Conservation (phyloP, 192 early-diverging fungal genomes). For the Thamnidium elegans region DNA sequence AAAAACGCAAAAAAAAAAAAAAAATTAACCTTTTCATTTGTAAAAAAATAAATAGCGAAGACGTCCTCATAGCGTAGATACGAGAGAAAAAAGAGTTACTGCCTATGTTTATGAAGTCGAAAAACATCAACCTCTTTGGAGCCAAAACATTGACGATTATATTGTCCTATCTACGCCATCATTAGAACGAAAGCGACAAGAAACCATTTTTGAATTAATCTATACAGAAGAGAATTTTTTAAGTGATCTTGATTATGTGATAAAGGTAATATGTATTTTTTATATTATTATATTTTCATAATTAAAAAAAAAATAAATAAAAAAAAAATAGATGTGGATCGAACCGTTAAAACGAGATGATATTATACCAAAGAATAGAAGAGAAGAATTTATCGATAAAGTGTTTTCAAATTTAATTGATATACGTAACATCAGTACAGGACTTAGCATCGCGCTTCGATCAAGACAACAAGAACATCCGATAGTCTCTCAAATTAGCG, state of each 20-base stretch:
- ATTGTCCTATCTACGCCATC: constrained; percentile 4
- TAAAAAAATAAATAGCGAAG: constrained; percentile 15
- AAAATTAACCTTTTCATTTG: not conserved
- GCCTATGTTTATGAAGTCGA: constrained; percentile 9
- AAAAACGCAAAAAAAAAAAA: too few species aligned
- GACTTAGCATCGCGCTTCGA: constrained; percentile 56
- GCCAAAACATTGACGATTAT: constrained; percentile 8
- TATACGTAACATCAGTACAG: constrained; percentile 61
- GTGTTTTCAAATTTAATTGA: constrained; percentile 76
- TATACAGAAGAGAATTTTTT: constrained; percentile 90
- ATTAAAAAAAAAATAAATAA: not conserved
- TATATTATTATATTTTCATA: not conserved
- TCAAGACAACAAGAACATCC: constrained; percentile 63
- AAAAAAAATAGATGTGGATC: constrained; percentile 53
- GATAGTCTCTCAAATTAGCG: constrained; percentile 81
- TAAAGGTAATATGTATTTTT: constrained; percentile 48
- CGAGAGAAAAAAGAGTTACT: not conserved
- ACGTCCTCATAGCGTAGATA: not conserved
- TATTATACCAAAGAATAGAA: constrained; percentile 62
- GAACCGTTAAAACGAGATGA: constrained; percentile 59
- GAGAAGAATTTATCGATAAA: constrained; percentile 69
- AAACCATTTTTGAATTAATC: constrained; percentile 90
- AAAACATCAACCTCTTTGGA: constrained; percentile 16
- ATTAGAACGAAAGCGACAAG: constrained; percentile 84
- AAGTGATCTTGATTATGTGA: constrained; percentile 76